Base-by-base conservation (phyloP, 192 early-diverging fungal species). In the Coemansia sp. region DNA sequence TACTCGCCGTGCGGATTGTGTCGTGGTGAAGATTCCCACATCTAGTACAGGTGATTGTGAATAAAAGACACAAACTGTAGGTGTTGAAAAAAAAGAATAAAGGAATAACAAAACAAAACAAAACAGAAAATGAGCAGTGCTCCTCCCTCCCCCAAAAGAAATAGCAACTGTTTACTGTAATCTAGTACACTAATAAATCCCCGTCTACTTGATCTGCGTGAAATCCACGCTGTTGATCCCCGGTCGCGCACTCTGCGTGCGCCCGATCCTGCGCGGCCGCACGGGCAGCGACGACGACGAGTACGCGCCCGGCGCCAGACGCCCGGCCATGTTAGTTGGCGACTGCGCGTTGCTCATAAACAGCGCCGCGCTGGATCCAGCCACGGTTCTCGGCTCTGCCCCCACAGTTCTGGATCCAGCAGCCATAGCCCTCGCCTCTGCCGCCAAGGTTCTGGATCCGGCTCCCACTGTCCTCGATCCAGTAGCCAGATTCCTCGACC, bases 191-290 rank as follows among this genome's bases (percentile, higher is more conserved):
- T 9, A 4, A 5, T 45, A 33, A 4, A 32, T 21, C 32, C 34
- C n/a, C n/a, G 26, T 47, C 26, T 30, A 35, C 27, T 47, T 47
- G 26, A 30, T 41, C 23, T 58, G 60, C 3, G 56, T 30, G 58
- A 76, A 76, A 54, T 68, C 56, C n/a, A 76, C 48, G 15, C 53
- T 31, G 38, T 60, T 68, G 52, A 76, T 57, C 15, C 72, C 65
- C 15, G 72, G 72, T 0, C 72, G 57, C 0, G 72, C 72, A 34
- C 72, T 76, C 58, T 76, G 72, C 18, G 72, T 68, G 33, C 72
- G 61, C 1, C 38, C 60, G 39, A 76, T 36, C 8, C 62, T 39
- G 25, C 57, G 46, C 0, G 58, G 40, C 14, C 61, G 39, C 14
- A 49, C 41, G 8, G 72, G 65, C 38, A 76, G 43, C 46, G 65